phyloP scores from a whole-genome alignment of 2,329 filamentous ascomycete genomes.

The Trichoderma lentiforme region DNA sequence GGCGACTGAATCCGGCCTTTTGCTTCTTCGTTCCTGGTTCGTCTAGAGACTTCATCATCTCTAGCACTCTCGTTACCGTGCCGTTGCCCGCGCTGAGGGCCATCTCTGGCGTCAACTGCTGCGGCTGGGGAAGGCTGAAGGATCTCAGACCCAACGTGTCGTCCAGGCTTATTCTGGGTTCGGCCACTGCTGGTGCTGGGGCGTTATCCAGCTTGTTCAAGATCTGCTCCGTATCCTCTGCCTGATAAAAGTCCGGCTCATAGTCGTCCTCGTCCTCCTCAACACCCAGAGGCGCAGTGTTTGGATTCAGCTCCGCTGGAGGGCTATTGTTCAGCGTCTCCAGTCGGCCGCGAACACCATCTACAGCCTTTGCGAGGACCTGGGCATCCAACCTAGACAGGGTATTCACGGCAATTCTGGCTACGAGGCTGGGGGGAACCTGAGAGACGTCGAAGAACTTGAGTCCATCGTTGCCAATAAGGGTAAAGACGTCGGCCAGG shows the following conservation, averaged over 20 bases:
- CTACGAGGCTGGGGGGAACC: conserved; percentile 70
- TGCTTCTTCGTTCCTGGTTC: conserved; percentile 59
- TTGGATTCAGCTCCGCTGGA: conserved; percentile 50
- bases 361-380: conserved; percentile 68
- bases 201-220: conserved; percentile 72
- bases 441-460: conserved; percentile 79
- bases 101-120: conserved; percentile 67
- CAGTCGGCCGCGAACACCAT: conserved; percentile 55
- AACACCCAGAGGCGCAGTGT: conserved; percentile 60
- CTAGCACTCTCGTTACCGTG: conserved; percentile 73
- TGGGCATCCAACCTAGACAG: conserved; percentile 68
- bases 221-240: conserved; percentile 74
- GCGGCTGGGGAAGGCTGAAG: conserved; percentile 77
- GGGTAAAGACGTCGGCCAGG: conserved; percentile 79
- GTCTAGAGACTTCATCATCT: conserved; percentile 70
- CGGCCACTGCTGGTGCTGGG: conserved; percentile 45
- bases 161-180: conserved; percentile 26
- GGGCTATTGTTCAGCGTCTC: conserved; percentile 43
- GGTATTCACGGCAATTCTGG: conserved; percentile 77
- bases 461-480: conserved; percentile 69
- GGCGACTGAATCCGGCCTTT: conserved; percentile 73
- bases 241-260: conserved; percentile 78
- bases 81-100: conserved; percentile 71
- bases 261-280: conserved; percentile 85
- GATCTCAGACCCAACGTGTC: conserved; percentile 64